Conservation (phyloP, 2,329 filamentous ascomycete genomes). For the Zymoseptoria ardabiliae region DNA sequence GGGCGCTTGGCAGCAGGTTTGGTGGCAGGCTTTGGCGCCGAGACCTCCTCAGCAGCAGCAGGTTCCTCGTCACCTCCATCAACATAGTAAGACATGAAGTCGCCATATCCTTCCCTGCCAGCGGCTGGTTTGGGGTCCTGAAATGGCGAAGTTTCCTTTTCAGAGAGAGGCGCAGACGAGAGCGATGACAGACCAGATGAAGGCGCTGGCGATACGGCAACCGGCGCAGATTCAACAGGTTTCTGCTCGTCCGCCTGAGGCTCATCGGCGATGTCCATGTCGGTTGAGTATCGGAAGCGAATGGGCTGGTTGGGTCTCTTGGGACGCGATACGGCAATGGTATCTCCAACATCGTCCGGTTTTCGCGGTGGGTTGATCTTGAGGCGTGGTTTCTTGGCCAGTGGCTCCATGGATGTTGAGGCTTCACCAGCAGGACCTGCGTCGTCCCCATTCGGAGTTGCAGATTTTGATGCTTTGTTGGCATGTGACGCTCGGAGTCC, state of each 20-base stretch:
- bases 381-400: conserved; percentile 20
- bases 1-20: background rate
- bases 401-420: conserved; percentile 9
- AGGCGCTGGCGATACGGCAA: conserved; percentile 7
- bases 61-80: conserved; percentile 17
- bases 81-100: conserved; percentile 29
- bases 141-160: conserved; percentile 14
- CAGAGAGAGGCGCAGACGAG: conserved; percentile 14
- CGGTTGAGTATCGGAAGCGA: conserved; percentile 13
- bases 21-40: conserved; percentile 1
- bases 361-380: conserved; percentile 22
- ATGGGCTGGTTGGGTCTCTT: conserved; percentile 11
- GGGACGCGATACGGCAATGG: conserved; percentile 21
- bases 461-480: background rate
- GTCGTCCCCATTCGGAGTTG: background rate
- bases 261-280: conserved; percentile 10
- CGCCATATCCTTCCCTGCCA: conserved; percentile 22
- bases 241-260: conserved; percentile 1
- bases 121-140: conserved; percentile 11
- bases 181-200: conserved; percentile 22
- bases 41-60: background rate
- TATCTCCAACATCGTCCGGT: conserved; percentile 9
- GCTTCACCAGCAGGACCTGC: conserved; percentile 6
- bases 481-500: background rate
- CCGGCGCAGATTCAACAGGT: conserved; percentile 1